Conservation (phyloP, 192 early-diverging fungal species). For the Coemansia sp. region DNA sequence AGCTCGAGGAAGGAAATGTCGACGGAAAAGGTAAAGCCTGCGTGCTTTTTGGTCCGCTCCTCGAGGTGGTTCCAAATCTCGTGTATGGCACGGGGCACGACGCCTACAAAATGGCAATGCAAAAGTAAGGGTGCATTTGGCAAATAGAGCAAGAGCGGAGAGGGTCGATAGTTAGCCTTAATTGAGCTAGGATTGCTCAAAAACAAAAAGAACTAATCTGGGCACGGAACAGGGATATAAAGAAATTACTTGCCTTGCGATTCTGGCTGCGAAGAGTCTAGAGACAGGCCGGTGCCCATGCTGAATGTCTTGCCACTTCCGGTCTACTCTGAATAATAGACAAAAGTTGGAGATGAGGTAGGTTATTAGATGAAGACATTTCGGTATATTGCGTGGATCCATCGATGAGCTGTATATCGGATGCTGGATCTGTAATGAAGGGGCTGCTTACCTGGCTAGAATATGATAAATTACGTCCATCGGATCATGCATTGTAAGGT, state of each 20-base stretch:
- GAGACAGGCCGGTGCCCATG: slow-evolving; percentile 76
- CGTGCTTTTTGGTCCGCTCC: slow-evolving; percentile 5
- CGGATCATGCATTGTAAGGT: too few relatives aligned
- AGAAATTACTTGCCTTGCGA: slow-evolving; percentile 60
- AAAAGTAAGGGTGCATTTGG: neutral
- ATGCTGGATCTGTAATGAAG: neutral
- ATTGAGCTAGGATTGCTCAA: too few relatives aligned
- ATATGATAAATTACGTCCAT: too few relatives aligned
- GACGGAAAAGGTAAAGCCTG: slow-evolving; percentile 34
- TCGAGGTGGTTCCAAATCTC: slow-evolving; percentile 40
- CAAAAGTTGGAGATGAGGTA: too few relatives aligned
- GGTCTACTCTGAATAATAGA: too few relatives aligned
- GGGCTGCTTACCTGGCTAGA: slow-evolving; percentile 11
- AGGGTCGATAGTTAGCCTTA: too few relatives aligned
- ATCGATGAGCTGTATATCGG: too few relatives aligned
- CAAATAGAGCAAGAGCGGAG: neutral
- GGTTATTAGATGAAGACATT: too few relatives aligned
- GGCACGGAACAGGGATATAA: slow-evolving; percentile 5
- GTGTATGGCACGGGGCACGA: slow-evolving; percentile 44
- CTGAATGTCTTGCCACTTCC: slow-evolving; percentile 92
- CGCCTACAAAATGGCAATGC: slow-evolving; percentile 17
- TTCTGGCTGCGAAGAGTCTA: slow-evolving; percentile 11
- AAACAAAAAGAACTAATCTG: neutral
- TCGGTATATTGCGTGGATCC: neutral
- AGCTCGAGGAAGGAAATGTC: slow-evolving; percentile 90